phyloP scores from a whole-genome alignment of 2,329 filamentous ascomycete genomes.

The Cladosporium cucumerinum region DNA sequence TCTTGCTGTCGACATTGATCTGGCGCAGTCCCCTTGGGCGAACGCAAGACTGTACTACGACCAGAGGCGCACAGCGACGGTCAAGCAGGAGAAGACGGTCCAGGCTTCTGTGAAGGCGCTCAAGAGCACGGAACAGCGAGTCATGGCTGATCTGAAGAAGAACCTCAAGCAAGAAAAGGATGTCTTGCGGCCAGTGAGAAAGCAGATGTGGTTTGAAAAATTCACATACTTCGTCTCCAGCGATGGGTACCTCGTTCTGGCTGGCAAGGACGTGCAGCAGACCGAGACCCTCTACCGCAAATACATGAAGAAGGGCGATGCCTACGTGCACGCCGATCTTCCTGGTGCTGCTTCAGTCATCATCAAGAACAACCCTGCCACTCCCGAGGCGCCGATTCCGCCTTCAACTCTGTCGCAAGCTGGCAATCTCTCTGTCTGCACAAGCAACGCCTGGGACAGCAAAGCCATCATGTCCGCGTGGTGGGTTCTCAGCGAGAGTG shows the following conservation, averaged over 20 bases:
- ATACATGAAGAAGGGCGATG: slow-evolving; percentile 81
- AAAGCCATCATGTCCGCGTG: slow-evolving; percentile 94
- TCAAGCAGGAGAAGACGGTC: slow-evolving; percentile 83
- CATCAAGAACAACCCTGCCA: slow-evolving; percentile 80
- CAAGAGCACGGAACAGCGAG: slow-evolving; percentile 87
- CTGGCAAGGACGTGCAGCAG: slow-evolving; percentile 80
- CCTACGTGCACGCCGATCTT: slow-evolving; percentile 88
- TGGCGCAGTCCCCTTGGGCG: slow-evolving; percentile 76
- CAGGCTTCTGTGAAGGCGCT: slow-evolving; percentile 78
- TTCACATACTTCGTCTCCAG: slow-evolving; percentile 94
- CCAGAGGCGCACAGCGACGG: slow-evolving; percentile 76
- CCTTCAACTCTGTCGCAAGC: slow-evolving; percentile 90
- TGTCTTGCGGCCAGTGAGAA: slow-evolving; percentile 75
- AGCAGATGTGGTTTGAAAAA: slow-evolving; percentile 94
- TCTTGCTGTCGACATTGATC: slow-evolving; percentile 78
- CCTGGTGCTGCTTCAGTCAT: slow-evolving; percentile 80
- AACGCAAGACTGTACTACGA: slow-evolving; percentile 93
- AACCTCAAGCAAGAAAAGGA: slow-evolving; percentile 89
- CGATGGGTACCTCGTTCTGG: slow-evolving; percentile 89
- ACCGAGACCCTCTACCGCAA: slow-evolving; percentile 87
- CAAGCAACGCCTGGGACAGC: slow-evolving; percentile 89
- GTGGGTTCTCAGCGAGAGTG: slow-evolving; percentile 90
- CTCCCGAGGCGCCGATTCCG: slow-evolving; percentile 79
- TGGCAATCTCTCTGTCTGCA: slow-evolving; percentile 77
- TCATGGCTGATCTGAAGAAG: slow-evolving; percentile 79